phyloP scores from a whole-genome alignment of 148 eudicot species.

The Chenopodium formosanum region DNA sequence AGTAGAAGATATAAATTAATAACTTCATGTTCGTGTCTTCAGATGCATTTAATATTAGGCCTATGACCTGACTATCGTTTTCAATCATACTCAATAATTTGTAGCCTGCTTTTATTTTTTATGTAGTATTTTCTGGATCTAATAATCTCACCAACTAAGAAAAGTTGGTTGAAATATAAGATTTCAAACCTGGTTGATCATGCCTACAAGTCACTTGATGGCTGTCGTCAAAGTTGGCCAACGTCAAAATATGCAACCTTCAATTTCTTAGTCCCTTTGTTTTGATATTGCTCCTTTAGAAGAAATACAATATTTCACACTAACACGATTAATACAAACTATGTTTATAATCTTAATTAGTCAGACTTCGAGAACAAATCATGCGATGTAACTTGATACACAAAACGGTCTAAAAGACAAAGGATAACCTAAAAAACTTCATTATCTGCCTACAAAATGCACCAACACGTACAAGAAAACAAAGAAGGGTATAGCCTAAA shows the following conservation, averaged over 20 bases:
- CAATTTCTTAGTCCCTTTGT: not conserved
- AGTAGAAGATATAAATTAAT: not conserved
- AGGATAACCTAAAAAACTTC: constrained; percentile 20
- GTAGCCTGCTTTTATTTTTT: too few relatives aligned
- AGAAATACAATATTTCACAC: not conserved
- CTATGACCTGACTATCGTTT: too few relatives aligned
- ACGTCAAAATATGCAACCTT: not conserved
- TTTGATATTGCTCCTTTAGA: not conserved
- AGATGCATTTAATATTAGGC: not conserved
- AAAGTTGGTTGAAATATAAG: too few relatives aligned
- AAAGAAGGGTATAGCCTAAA: constrained; percentile 7
- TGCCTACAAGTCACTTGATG: not conserved
- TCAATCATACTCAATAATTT: too few relatives aligned
- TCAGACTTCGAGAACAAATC: constrained; percentile 9
- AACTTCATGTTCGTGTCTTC: not conserved
- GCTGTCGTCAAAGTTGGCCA: not conserved
- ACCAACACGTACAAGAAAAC: constrained; percentile 22
- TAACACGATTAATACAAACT: not conserved
- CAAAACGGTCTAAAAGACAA: not conserved
- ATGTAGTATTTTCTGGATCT: too few relatives aligned
- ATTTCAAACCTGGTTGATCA: not conserved
- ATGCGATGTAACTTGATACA: constrained; percentile 13
- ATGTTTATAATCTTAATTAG: not conserved
- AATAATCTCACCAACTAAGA: too few relatives aligned
- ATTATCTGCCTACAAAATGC: constrained; percentile 30